Evolutionary conservation across 1,284 basidiomycete genomes (phyloP).

Genomic region (Microbotryum lychnidis-dioicae): DNA sequence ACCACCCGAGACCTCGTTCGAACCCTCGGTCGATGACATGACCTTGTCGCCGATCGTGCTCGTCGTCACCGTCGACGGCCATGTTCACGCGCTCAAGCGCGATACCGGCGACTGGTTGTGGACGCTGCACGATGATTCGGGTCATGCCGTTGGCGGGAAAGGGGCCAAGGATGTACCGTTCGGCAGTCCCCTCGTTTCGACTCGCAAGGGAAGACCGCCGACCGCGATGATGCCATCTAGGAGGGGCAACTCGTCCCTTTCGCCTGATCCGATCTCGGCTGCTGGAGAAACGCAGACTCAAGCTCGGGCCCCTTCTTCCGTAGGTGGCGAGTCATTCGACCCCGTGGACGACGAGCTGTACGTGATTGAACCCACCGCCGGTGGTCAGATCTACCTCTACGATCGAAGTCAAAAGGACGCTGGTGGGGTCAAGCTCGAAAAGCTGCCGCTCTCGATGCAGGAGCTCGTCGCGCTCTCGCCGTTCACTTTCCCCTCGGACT

Average conservation of each 20-base stretch:
- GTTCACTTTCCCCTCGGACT: slow-evolving; percentile 62
- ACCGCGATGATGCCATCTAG: not conserved
- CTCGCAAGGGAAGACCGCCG: not conserved
- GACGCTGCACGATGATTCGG: slow-evolving; percentile 61
- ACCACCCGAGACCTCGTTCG: not conserved
- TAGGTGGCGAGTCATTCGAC: slow-evolving; percentile 27
- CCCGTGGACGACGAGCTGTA: slow-evolving; percentile 60
- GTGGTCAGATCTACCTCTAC: slow-evolving; percentile 64
- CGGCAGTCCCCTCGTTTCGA: slow-evolving; percentile 7
- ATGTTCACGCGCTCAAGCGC: slow-evolving; percentile 75
- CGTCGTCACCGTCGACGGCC: slow-evolving; percentile 80
- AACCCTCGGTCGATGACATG: slow-evolving; percentile 42
- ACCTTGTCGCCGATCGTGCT: slow-evolving; percentile 67
- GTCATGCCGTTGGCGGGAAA: slow-evolving; percentile 31
- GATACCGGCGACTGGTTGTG: slow-evolving; percentile 65
- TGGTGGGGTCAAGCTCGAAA: slow-evolving; percentile 57
- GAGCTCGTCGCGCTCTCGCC: slow-evolving; percentile 82
- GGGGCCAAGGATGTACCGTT: slow-evolving; percentile 34
- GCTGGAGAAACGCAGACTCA: slow-evolving; percentile 9
- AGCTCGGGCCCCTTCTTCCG: no score
- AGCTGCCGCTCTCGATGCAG: slow-evolving; percentile 73
- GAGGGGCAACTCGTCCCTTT: no score
- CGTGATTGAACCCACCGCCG: slow-evolving; percentile 77
- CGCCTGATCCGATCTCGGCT: slow-evolving; percentile 38
- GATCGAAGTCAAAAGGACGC: slow-evolving; percentile 10